These are phyloP conservation scores for Pachysandra terminalis DNA, from an alignment of 164 flowering plant genomes.

Conservation along the genomic window DNA sequence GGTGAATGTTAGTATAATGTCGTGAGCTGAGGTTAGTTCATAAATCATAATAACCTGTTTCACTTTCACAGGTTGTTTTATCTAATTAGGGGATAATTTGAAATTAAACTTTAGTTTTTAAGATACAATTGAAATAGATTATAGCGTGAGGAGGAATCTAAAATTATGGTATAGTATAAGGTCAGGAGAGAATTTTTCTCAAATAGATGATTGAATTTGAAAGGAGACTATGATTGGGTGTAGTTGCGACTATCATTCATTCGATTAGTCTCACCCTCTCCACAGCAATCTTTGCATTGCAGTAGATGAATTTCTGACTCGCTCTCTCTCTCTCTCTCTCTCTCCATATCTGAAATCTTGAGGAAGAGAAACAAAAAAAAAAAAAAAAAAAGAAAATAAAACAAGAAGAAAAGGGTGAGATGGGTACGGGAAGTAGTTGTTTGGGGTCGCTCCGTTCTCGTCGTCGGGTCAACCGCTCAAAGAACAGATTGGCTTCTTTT, in stretches of 20 bases:
- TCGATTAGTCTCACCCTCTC: neutral
- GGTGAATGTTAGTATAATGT: no score
- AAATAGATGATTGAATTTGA: neutral
- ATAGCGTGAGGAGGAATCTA: no score
- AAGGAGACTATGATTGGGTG: neutral
- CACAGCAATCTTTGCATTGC: neutral
- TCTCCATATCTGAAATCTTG: neutral
- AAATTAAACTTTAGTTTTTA: no score
- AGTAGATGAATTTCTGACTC: neutral
- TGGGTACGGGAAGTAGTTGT: slow-evolving; percentile 59
- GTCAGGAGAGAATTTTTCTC: no score
- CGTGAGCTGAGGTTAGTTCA: no score
- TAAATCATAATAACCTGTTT: no score
- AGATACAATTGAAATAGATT: no score
- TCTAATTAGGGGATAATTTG: no score
- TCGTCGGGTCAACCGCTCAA: slow-evolving; percentile 26
- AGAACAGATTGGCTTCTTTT: slow-evolving; percentile 33
- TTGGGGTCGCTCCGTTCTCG: slow-evolving; percentile 36
- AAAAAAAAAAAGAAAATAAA: no score
- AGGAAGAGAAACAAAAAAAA: neutral
- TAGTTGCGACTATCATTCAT: neutral
- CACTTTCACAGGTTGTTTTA: no score
- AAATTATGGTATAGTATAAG: no score
- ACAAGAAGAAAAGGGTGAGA: slow-evolving; percentile 6
- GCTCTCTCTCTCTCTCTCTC: neutral